These are phyloP conservation scores for Suillus sp. DNA, from an alignment of 768 basidiomycete genomes.

Conservation along the genomic window DNA sequence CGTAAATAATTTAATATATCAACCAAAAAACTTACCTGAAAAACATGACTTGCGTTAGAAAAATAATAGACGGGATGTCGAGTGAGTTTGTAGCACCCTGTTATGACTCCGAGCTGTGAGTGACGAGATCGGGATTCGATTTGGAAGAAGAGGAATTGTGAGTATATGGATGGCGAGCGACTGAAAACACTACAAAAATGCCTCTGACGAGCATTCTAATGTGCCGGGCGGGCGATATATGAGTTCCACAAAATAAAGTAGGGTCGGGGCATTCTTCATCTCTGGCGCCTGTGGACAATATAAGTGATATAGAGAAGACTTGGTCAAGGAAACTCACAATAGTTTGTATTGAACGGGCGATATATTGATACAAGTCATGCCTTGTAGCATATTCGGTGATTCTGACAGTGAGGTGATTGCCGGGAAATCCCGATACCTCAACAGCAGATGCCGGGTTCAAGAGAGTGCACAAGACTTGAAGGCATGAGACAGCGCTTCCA, in stretches of 20 bases:
- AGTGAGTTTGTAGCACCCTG: not conserved
- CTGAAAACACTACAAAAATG: constrained; percentile 36
- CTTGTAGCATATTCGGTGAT: constrained; percentile 49
- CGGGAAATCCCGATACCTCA: constrained; percentile 29
- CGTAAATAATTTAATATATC: not conserved
- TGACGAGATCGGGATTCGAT: constrained; percentile 62
- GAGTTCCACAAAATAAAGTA: constrained; percentile 33
- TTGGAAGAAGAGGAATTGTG: constrained; percentile 76
- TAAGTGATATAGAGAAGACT: not conserved
- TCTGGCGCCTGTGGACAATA: constrained; percentile 49
- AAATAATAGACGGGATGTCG: not conserved
- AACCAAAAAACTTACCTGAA: not conserved
- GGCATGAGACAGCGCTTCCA: constrained; percentile 45
- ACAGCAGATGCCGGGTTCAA: constrained; percentile 31
- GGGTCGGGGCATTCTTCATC: constrained; percentile 46
- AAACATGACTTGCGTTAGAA: not conserved
- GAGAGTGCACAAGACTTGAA: constrained; percentile 53
- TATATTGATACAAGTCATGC: constrained; percentile 45
- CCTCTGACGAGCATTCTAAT: constrained; percentile 35
- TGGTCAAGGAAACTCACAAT: constrained; percentile 48
- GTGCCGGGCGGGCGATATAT: constrained; percentile 26
- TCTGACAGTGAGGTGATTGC: constrained; percentile 31
- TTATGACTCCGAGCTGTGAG: constrained; percentile 41
- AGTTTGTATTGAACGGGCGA: constrained; percentile 21
- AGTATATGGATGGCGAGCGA: constrained; percentile 58